These are phyloP conservation scores for Lagenidium sp. DNA, from an alignment of 352 stramenopile species.

Conservation along the genomic window DNA sequence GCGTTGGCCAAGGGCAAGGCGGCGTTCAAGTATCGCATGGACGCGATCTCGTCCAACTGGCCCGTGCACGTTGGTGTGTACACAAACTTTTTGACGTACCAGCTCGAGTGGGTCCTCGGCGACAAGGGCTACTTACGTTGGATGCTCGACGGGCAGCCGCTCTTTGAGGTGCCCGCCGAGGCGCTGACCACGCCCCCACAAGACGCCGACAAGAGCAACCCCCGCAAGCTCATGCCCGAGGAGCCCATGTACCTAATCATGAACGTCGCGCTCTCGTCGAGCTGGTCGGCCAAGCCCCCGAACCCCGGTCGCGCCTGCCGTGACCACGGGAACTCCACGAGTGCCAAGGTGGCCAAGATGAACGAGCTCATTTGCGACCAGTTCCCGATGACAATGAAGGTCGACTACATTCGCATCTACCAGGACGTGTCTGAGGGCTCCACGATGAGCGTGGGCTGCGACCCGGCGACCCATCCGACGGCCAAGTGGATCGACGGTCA, in stretches of 20 bases:
- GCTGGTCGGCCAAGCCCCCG: constrained; percentile 60
- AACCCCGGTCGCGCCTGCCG: constrained; percentile 33
- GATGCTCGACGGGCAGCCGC: constrained; percentile 33
- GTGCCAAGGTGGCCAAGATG: constrained; percentile 10
- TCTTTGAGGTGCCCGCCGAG: constrained; percentile 42
- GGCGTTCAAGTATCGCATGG: constrained; percentile 54
- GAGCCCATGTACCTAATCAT: constrained; percentile 91
- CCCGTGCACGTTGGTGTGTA: constrained; percentile 36
- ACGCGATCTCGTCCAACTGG: constrained; percentile 56
- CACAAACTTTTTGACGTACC: constrained; percentile 34
- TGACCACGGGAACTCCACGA: no score
- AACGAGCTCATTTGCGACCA: constrained; percentile 48
- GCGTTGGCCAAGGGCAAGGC: no score
- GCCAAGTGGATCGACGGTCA: constrained; percentile 55
- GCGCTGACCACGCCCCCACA: constrained; percentile 35
- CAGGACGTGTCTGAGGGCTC: constrained; percentile 29
- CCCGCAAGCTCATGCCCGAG: constrained; percentile 50
- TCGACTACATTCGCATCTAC: constrained; percentile 66
- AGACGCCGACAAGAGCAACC: constrained; percentile 28
- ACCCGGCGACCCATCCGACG: constrained; percentile 46
- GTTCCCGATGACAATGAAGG: constrained; percentile 65
- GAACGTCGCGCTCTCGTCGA: constrained; percentile 86
- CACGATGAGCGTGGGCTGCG: constrained; percentile 46
- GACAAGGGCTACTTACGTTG: constrained; percentile 42
- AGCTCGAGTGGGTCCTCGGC: constrained; percentile 54